Evolutionary conservation across 352 stramenopile species (phyloP).

Genomic region (Phytopythium cucurbitacearum): DNA sequence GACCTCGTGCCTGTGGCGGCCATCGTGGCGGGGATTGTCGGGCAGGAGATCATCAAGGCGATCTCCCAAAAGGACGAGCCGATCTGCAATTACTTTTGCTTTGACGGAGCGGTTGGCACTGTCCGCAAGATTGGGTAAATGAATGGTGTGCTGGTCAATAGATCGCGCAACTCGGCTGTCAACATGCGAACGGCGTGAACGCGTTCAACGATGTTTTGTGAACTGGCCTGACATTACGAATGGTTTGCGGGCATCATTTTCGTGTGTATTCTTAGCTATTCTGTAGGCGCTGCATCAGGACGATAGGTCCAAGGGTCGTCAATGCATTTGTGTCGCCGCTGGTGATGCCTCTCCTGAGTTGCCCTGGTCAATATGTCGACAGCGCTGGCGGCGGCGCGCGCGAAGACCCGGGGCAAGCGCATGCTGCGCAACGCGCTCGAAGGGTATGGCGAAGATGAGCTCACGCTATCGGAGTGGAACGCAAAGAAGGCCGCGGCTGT

Average conservation of each 20-base stretch:
- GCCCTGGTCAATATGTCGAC: slow-evolving; percentile 47
- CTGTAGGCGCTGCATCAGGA: too few relatives aligned
- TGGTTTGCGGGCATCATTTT: too few relatives aligned
- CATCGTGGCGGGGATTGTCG: slow-evolving; percentile 95
- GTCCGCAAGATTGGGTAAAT: slow-evolving; percentile 58
- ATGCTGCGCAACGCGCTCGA: slow-evolving; percentile 59
- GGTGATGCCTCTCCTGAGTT: slow-evolving; percentile 9
- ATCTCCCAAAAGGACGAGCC: slow-evolving; percentile 95
- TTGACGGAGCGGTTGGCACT: slow-evolving; percentile 70
- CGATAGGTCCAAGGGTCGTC: too few relatives aligned
- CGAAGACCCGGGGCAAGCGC: slow-evolving; percentile 64
- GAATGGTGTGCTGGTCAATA: too few relatives aligned
- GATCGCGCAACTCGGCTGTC: too few relatives aligned
- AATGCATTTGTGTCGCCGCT: slow-evolving; percentile 6
- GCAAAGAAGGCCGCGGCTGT: slow-evolving; percentile 34
- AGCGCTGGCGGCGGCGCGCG: slow-evolving; percentile 43
- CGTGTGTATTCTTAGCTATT: too few relatives aligned
- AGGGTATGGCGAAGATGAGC: slow-evolving; percentile 41
- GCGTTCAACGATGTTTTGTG: too few relatives aligned
- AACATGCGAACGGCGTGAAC: too few relatives aligned
- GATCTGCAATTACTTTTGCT: slow-evolving; percentile 95
- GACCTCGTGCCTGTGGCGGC: slow-evolving; percentile 92
- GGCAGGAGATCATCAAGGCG: slow-evolving; percentile 98
- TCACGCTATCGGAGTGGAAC: slow-evolving; percentile 53
- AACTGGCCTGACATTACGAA: too few relatives aligned